phyloP scores from a whole-genome alignment of 352 stramenopile genomes.

The Phytophthora tentaculata region DNA sequence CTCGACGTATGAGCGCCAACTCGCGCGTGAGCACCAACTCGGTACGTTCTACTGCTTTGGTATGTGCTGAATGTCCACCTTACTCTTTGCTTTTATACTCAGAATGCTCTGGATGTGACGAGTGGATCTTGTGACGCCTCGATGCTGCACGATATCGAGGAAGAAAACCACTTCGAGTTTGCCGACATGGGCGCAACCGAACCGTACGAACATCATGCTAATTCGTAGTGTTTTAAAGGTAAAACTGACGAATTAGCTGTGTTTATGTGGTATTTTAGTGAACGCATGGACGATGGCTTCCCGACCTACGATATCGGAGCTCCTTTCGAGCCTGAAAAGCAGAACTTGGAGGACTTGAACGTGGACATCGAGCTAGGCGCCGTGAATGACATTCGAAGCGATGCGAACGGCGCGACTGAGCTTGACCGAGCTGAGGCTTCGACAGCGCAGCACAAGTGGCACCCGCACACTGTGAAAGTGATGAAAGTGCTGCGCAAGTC shows the following conservation, averaged over 20 bases:
- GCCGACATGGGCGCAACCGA: slow-evolving; percentile 36
- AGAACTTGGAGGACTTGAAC: slow-evolving; percentile 69
- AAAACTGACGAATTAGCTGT: too few species aligned
- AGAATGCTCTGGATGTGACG: slow-evolving; percentile 40
- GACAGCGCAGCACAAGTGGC: slow-evolving; percentile 94
- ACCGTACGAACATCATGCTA: slow-evolving; percentile 37
- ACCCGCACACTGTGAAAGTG: slow-evolving; percentile 98
- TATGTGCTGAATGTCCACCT: too few species aligned
- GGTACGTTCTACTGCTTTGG: slow-evolving; percentile 36
- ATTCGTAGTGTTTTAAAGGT: neutral
- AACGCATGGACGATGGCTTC: slow-evolving; percentile 43
- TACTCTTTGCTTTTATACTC: slow-evolving; percentile 1
- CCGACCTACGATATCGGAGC: slow-evolving; percentile 64
- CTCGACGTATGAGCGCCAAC: slow-evolving; percentile 65
- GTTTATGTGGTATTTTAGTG: too few species aligned
- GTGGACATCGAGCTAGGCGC: slow-evolving; percentile 85
- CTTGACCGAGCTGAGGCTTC: slow-evolving; percentile 43
- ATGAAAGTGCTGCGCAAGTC: slow-evolving; percentile 87
- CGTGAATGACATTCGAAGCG: slow-evolving; percentile 79
- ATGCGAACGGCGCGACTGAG: slow-evolving; percentile 50
- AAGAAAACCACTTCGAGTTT: slow-evolving; percentile 53
- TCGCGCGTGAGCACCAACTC: slow-evolving; percentile 63
- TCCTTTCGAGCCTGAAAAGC: slow-evolving; percentile 54
- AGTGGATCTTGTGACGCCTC: slow-evolving; percentile 40
- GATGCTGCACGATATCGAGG: slow-evolving; percentile 45